phyloP scores from a whole-genome alignment of 441 rosid genomes.

The Sinapis alba region DNA sequence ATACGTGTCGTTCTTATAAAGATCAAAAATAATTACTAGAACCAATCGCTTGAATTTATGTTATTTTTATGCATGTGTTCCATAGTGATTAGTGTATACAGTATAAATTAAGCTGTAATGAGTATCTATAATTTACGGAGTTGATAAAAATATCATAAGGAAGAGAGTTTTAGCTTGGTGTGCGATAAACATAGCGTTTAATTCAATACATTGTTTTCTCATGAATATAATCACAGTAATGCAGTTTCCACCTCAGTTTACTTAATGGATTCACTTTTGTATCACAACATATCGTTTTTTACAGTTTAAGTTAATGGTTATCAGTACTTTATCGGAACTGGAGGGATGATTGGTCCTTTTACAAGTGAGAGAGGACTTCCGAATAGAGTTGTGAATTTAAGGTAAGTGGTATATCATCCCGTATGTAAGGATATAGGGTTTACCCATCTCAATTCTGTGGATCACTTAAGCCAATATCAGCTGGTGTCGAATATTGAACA shows the following conservation, averaged over 20 bases:
- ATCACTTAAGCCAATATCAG: too few relatives aligned
- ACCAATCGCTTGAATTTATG: neutral
- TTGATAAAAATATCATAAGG: neutral
- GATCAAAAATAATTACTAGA: neutral
- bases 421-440: too few relatives aligned
- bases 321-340: neutral
- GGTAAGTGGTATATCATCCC: neutral
- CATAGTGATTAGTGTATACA: neutral
- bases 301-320: neutral
- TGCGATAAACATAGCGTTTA: neutral
- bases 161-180: neutral
- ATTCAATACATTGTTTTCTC: neutral
- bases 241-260: too few relatives aligned
- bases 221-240: neutral
- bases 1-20: conserved; percentile 16
- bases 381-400: too few relatives aligned
- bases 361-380: too few relatives aligned
- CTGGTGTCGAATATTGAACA: too few relatives aligned
- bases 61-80: conserved; percentile 14
- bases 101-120: neutral
- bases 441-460: too few relatives aligned
- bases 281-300: neutral
- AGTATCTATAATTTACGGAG: neutral
- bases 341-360: neutral
- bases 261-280: neutral